Evolutionary conservation across 73 alveolate species (phyloP), one percentile per base, ranked within the genome.

Genomic region (Paramecium caudatum): DNA sequence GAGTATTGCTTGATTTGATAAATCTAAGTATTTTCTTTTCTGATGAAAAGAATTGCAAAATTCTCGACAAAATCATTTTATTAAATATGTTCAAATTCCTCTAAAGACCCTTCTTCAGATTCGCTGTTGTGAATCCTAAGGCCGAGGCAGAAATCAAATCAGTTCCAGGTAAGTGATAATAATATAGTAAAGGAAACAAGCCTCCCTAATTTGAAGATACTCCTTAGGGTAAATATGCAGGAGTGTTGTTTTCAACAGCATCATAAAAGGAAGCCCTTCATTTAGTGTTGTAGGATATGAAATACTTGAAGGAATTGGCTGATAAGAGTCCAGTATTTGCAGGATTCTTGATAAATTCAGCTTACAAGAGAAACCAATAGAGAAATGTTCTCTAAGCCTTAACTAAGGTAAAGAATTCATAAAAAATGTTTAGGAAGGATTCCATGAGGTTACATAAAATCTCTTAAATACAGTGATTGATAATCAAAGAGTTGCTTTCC

Each of bases 171-270:
- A 74, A 39, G 0, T 2, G 15, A 1, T 16, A 3, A 1, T 41
- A 9, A 43, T 25, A 30, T 12, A 27, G 10, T 16, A 25, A 27
- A 47, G 63, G 81, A 36, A 36, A 61, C 39, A 46, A 91, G 91
- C 97, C 97, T 46, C 93, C 95, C 6, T 7, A 82, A 13, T 85
- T 62, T 49, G 98, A 94, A 39, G 96, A 94, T 61, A 90, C 95
- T 47, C 82, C 91, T 6, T 87, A 81, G 25, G 98, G 98, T 13
- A 68, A 95, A 70, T 94, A 94, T 91, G 96, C 98, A 80, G 91
- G 95, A 15, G 98, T 93, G 49, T 70, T 94, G 78, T 94, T 94
- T 93, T 82, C 96, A 41, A 33, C 91, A 21, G 98, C 98, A n/a
- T 90, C 95, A 17, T 61, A 85, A 62, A 46, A 37, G 21, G 85